Percentiles rank a stretch among this genome's conserved stretches.
phyloP scores from a whole-genome alignment of 805 yeast species.

The Kodamaea restingae region DNA sequence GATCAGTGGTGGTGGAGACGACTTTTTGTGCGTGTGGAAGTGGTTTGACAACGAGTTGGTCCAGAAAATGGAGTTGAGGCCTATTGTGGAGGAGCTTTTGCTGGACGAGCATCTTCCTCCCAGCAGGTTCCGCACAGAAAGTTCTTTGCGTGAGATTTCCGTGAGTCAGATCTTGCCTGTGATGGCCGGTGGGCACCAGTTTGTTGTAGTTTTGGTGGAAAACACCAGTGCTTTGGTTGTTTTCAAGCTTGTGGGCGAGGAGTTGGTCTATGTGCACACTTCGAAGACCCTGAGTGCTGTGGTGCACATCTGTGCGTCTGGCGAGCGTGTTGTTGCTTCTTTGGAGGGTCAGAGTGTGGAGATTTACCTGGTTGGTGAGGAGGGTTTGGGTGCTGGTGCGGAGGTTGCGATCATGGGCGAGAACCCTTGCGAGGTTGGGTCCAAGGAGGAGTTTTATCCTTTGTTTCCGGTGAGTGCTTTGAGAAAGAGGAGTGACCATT shows the following conservation, averaged over 20 bases:
- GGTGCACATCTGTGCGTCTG: background rate
- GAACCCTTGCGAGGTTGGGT: slow-evolving; percentile 30
- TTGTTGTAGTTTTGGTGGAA: slow-evolving; percentile 47
- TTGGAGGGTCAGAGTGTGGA: slow-evolving; percentile 12
- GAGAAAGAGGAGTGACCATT: slow-evolving; percentile 64
- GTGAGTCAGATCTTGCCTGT: slow-evolving; percentile 44
- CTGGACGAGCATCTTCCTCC: slow-evolving; percentile 61
- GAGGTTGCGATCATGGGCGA: slow-evolving; percentile 7
- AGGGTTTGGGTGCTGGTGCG: slow-evolving; percentile 12
- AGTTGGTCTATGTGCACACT: slow-evolving; percentile 30
- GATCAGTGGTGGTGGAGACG: slow-evolving; percentile 91
- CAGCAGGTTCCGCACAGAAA: slow-evolving; percentile 52
- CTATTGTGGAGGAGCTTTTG: slow-evolving; percentile 38
- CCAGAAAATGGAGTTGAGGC: slow-evolving; percentile 46
- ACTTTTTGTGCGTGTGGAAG: slow-evolving; percentile 67
- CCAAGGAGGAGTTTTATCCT: slow-evolving; percentile 41
- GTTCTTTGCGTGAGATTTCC: slow-evolving; percentile 50
- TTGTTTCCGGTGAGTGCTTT: slow-evolving; percentile 47
- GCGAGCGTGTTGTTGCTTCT: background rate
- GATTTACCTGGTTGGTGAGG: slow-evolving; percentile 17
- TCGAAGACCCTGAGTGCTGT: slow-evolving; percentile 3
- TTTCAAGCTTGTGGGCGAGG: slow-evolving; percentile 27
- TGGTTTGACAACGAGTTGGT: slow-evolving; percentile 55
- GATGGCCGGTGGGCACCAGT: slow-evolving; percentile 14
- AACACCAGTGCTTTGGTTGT: slow-evolving; percentile 45